A percentile compares a stretch with the other conserved stretches of the same genome.
phyloP scores from a whole-genome alignment of 2,329 filamentous ascomycete genomes.

The Xylaria sp. region DNA sequence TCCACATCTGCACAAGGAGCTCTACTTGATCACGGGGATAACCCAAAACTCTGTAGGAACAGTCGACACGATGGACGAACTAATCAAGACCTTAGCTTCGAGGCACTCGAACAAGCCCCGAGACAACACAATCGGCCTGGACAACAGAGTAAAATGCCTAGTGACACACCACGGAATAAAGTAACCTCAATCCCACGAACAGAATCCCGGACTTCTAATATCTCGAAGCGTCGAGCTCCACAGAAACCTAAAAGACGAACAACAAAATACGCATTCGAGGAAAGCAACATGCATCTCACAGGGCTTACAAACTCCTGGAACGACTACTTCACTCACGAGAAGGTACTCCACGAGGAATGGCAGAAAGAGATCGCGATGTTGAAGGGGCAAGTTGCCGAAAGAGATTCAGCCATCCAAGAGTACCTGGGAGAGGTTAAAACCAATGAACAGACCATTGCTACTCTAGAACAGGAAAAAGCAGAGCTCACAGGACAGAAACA shows the following conservation, averaged over 20 bases:
- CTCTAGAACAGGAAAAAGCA: slow-evolving; percentile 33
- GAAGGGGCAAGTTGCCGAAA: slow-evolving; percentile 16
- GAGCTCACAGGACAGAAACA: slow-evolving; percentile 33
- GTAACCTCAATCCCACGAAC: slow-evolving; percentile 1
- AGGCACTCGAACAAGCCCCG: background rate
- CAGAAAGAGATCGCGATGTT: slow-evolving; percentile 20
- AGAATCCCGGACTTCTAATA: slow-evolving; percentile 30
- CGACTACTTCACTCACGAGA: slow-evolving; percentile 22
- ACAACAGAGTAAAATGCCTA: slow-evolving; percentile 1
- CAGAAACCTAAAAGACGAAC: background rate
- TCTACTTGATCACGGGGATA: background rate
- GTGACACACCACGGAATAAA: background rate
- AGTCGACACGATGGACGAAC: background rate
- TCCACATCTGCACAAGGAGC: background rate
- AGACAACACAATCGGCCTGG: background rate
- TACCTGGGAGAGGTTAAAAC: slow-evolving; percentile 7
- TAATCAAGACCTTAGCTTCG: slow-evolving; percentile 1
- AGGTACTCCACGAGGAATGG: slow-evolving; percentile 20
- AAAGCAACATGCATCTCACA: slow-evolving; percentile 13
- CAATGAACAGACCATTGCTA: slow-evolving; percentile 23
- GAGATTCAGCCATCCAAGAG: slow-evolving; percentile 14
- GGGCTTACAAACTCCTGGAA: slow-evolving; percentile 29
- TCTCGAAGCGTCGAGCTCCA: slow-evolving; percentile 24
- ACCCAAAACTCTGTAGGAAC: background rate
- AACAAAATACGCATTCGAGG: slow-evolving; percentile 15